Evolutionary conservation across 208 protist genomes (phyloP).

Genomic region (Crithidia mellificae): DNA sequence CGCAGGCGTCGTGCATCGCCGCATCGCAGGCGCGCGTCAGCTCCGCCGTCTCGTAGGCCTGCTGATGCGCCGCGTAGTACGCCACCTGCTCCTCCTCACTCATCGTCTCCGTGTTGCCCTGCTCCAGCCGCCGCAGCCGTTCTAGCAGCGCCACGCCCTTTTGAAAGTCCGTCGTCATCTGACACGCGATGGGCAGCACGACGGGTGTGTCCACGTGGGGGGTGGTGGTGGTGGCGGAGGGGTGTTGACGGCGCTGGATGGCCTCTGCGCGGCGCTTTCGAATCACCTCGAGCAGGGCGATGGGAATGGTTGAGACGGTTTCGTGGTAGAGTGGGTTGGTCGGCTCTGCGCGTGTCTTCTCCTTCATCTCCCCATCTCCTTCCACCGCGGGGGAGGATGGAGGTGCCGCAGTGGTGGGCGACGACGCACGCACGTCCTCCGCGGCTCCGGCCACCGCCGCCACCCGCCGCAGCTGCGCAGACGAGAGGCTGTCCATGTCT

Average conservation of each 20-base stretch:
- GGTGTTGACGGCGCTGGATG: neutral
- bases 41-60: neutral
- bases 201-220: constrained; percentile 19
- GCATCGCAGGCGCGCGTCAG: constrained; percentile 11
- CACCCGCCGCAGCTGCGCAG: constrained; percentile 9
- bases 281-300: constrained; percentile 36
- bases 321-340: constrained; percentile 17
- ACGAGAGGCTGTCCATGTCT: constrained; percentile 52
- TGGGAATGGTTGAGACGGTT: constrained; percentile 40
- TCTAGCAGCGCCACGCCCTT: constrained; percentile 61
- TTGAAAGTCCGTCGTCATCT: constrained; percentile 83
- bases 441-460: constrained; percentile 14
- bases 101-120: constrained; percentile 9
- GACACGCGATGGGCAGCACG: constrained; percentile 59
- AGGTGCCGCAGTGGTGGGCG: neutral
- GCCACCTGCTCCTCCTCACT: constrained; percentile 2
- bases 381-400: too few species aligned
- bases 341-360: too few species aligned
- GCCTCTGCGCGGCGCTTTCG: constrained; percentile 21
- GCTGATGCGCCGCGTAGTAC: neutral
- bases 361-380: too few species aligned
- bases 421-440: constrained; percentile 4
- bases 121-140: constrained; percentile 27
- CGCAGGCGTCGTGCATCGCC: neutral
- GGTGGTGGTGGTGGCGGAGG: neutral